Base-by-base conservation (phyloP, 129 eudicot genomes). In the Scalesia atractyloides region DNA sequence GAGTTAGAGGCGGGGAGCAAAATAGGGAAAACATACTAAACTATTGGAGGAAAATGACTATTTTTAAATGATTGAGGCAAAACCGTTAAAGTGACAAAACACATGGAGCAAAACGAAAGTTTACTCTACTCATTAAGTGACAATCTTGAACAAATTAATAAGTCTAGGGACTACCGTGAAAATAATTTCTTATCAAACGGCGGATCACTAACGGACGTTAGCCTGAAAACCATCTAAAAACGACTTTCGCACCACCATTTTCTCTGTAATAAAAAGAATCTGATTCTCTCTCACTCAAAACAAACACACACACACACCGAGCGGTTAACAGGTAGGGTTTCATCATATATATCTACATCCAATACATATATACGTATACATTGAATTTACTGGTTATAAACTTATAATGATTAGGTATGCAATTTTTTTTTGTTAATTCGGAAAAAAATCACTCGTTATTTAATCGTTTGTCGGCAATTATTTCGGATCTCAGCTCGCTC, bases 401-500 rank as follows among this genome's bases (percentile, higher is more conserved):
- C 74, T 56, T 76, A 57, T 26, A 26, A 34, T 47, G 59, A 72
- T 36, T 68, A 41, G 63, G 70, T 59, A 34, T 51, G 65, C 49
- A 7, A 16, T 16, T 16, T 11, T 9, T n/a, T 64, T 19, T 47
- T 59, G 30, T 41, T 66, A 37, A 11, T 43, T 22, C 53, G 69
- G 72, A 54, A 57, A 20, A 36, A 20, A 36, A 17, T 69, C 52
- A 75, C 44, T 49, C 66, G 73, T 67, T 66, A 67, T 51, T 66
- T 82, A 20, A 69, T 76, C 60, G 63, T 73, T 80, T 77, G 69
- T 63, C 47, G 73, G 77, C 88, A 65, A 56, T 79, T 69, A 81
- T 78, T 78, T 66, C 84, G 90, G 95, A 88, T 88, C 95, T 82
- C 70, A 70, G 51, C 76, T 77, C 49, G 71, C 60, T 76, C 64